Conservation (phyloP, 2,329 filamentous ascomycete species). For the Aspergillus hortae region DNA sequence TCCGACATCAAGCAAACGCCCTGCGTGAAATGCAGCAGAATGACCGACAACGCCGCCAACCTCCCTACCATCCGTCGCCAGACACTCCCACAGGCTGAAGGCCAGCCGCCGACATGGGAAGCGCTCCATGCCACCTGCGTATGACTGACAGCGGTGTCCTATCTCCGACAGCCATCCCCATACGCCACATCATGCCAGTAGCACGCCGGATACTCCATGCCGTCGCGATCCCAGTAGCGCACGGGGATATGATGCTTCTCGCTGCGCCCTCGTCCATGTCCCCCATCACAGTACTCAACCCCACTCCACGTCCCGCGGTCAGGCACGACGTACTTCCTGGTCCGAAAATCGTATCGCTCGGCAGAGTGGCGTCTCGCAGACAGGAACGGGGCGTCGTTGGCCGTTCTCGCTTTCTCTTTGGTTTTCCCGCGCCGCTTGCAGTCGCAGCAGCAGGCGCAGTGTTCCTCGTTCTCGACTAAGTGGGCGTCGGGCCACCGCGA, state of each 20-base stretch:
- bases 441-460: too few species aligned
- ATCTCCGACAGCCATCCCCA: conserved; percentile 6
- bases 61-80: conserved; percentile 37
- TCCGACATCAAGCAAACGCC: conserved; percentile 36
- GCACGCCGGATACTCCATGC: conserved; percentile 16
- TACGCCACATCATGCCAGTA: conserved; percentile 23
- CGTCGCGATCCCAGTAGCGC: conserved; percentile 23
- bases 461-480: too few species aligned
- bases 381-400: conserved; percentile 12
- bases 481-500: not conserved
- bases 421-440: too few species aligned
- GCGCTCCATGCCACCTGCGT: conserved; percentile 33
- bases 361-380: conserved; percentile 17
- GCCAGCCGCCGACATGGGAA: conserved; percentile 26
- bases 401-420: not conserved
- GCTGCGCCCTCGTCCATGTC: not conserved
- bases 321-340: conserved; percentile 26
- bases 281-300: conserved; percentile 26
- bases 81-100: conserved; percentile 15
- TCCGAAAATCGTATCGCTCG: conserved; percentile 32
- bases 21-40: conserved; percentile 36
- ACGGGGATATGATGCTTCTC: conserved; percentile 21
- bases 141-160: not conserved
- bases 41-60: conserved; percentile 37
- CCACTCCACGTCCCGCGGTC: conserved; percentile 28